These are phyloP conservation scores for Plantago coronopus DNA, from an alignment of 305 asterid species.

Conservation along the genomic window DNA sequence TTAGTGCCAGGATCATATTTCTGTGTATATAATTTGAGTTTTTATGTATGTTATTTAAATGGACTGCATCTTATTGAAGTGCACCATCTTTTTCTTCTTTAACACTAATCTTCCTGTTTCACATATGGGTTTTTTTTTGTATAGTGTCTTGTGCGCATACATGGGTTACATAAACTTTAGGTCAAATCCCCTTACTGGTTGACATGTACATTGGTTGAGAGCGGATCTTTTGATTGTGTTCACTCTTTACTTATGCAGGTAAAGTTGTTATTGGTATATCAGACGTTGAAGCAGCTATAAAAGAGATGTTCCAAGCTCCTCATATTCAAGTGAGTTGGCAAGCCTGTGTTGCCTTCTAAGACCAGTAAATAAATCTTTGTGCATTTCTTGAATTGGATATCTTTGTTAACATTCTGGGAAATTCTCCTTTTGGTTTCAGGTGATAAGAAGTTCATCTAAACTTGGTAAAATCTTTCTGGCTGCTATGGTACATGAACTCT, in stretches of 20 bases:
- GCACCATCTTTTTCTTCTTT: too few relatives aligned
- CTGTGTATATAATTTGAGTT: too few relatives aligned
- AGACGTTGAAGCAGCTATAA: conserved; percentile 83
- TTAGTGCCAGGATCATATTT: too few relatives aligned
- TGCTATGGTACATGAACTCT: conserved; percentile 93
- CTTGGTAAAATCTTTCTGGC: conserved; percentile 88
- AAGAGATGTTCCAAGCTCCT: conserved; percentile 99
- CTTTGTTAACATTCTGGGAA: background rate
- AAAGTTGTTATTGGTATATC: conserved; percentile 58
- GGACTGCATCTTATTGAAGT: too few relatives aligned
- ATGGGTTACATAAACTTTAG: background rate
- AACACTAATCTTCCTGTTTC: too few relatives aligned
- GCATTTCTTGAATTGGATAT: background rate
- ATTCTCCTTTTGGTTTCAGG: conserved; percentile 38
- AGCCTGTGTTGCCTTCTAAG: conserved; percentile 8
- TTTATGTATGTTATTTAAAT: too few relatives aligned
- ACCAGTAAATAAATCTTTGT: background rate
- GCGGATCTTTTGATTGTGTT: conserved; percentile 6
- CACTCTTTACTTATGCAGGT: conserved; percentile 38
- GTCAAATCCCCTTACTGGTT: background rate
- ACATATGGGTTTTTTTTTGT: too few relatives aligned
- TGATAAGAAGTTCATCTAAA: conserved; percentile 68
- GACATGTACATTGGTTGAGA: conserved; percentile 15
- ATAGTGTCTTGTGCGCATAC: background rate
- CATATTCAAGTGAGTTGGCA: conserved; percentile 74